Evolutionary conservation across 768 basidiomycete genomes (phyloP), one percentile per base, ranked within the genome.

Genomic region (Boletus edulis): DNA sequence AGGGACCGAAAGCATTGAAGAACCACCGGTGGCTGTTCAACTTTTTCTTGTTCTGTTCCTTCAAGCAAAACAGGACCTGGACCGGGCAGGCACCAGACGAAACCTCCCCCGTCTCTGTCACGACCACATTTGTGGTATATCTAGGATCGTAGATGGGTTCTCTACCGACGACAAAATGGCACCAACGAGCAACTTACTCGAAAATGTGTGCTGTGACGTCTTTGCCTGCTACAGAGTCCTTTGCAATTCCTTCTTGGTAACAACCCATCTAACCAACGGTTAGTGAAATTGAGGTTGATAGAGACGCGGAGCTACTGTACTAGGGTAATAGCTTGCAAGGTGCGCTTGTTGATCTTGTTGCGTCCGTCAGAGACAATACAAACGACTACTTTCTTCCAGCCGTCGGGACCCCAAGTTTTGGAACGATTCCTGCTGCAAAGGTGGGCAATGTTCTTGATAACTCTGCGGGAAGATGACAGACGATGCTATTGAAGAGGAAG

Each of bases 41-140:
- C 71, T 97, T 96, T 80, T 96, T 95, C 79, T 94, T 94, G 80
- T 95, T 97, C 75, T 92, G 90, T 70, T 95, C 93, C 72, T 95
- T 95, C 65, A 95, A 75, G 66, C 92, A 94, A 76, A 94, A 94
- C 44, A 98, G 76, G 62, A 91, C 79, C 71, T 94, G 95, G 55
- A 92, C 84, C 1, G 94, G 86, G 64, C 89, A 91, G 1, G 81
- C 73, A n/a, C 85, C 82, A 48, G 80, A 76, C 0, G 85, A 83
- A 13, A 94, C 87, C 69, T 95, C 92, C 24, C 92, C 92, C 1
- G 77, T 78, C 12, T 89, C 87, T 6, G 87, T 85, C 43, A 90
- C 90, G 46, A 92, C 74, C 37, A 90, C 89, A 53, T 79, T 86
- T 22, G 89, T 82, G 6, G 91, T 93, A 65, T 89, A 91, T 65